Percentiles rank a stretch among this genome's conserved stretches.
These are phyloP conservation scores for Abrus pulchellus DNA, from an alignment of 306 rosid genomes.

Conservation along the genomic window DNA sequence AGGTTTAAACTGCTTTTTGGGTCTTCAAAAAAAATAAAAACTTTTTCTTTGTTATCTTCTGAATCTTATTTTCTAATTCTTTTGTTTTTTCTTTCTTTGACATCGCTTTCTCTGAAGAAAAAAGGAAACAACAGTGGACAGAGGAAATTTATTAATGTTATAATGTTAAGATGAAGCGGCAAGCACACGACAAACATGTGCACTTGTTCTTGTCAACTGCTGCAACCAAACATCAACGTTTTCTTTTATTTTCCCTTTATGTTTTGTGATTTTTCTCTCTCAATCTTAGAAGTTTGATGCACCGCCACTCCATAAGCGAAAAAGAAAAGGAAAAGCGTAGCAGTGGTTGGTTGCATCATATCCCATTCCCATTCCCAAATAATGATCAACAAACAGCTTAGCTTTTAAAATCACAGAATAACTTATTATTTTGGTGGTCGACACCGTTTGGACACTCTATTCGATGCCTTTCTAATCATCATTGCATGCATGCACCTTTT, in stretches of 20 bases:
- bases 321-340: background rate
- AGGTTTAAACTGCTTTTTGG: slow-evolving; percentile 32
- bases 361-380: background rate
- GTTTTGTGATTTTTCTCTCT: background rate
- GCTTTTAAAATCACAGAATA: background rate
- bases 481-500: background rate
- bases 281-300: background rate
- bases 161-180: slow-evolving; percentile 43
- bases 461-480: background rate
- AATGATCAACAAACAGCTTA: background rate
- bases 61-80: slow-evolving; percentile 8
- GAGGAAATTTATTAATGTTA: slow-evolving; percentile 35
- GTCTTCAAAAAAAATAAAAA: background rate
- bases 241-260: background rate
- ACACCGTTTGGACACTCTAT: background rate
- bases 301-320: background rate
- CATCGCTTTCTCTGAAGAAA: slow-evolving; percentile 19
- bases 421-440: background rate
- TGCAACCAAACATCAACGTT: background rate
- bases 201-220: background rate
- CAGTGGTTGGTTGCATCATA: too few relatives aligned
- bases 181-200: slow-evolving; percentile 53
- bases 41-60: slow-evolving; percentile 26
- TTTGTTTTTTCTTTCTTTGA: slow-evolving; percentile 7
- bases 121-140: background rate